Conservation (phyloP, 2,329 filamentous ascomycete species). For the Aspergillus novofumigatus region DNA sequence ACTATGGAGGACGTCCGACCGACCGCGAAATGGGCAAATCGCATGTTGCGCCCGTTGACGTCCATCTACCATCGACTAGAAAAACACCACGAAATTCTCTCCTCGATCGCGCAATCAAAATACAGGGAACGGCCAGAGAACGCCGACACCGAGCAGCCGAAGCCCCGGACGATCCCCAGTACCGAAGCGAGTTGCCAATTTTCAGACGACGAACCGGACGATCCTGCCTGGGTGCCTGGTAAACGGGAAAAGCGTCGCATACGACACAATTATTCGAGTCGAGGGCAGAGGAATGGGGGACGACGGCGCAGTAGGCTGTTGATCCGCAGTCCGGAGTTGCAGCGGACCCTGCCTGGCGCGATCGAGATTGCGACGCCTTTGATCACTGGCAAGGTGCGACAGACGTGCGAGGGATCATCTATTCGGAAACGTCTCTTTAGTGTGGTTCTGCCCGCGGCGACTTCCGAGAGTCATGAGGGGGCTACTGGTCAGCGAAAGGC, state of each 20-base stretch:
- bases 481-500: constrained; percentile 8
- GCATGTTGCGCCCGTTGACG: constrained; percentile 40
- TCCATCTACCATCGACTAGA: constrained; percentile 39
- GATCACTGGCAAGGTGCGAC: constrained; percentile 33
- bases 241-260: constrained; percentile 30
- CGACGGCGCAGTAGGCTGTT: constrained; percentile 27
- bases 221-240: constrained; percentile 40
- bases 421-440: constrained; percentile 18
- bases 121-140: constrained; percentile 10
- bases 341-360: constrained; percentile 35
- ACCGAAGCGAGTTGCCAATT: constrained; percentile 17
- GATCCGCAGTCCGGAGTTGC: constrained; percentile 33
- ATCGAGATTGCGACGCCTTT: constrained; percentile 41
- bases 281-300: constrained; percentile 20
- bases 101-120: constrained; percentile 24
- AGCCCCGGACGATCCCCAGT: constrained; percentile 2
- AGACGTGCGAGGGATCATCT: constrained; percentile 15
- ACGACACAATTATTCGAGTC: constrained; percentile 35
- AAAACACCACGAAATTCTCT: constrained; percentile 35
- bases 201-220: constrained; percentile 34
- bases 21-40: constrained; percentile 42
- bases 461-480: constrained; percentile 6
- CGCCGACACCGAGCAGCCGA: constrained; percentile 1
- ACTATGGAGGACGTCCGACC: constrained; percentile 36
- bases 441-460: not conserved